Base-by-base conservation (phyloP, 768 basidiomycete species). In the Termitomyces sp. region DNA sequence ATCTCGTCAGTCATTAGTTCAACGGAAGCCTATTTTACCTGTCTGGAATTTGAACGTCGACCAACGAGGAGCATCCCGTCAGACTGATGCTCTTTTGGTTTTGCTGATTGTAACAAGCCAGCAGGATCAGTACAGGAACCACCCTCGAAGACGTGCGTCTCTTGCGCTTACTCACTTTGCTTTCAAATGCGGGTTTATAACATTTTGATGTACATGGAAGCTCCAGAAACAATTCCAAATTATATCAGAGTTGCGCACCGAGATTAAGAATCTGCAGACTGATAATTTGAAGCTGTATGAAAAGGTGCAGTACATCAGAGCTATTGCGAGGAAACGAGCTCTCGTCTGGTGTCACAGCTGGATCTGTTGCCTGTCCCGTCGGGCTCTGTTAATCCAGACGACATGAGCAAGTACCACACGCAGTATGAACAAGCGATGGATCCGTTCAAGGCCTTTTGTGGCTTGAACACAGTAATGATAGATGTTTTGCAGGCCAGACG, bases 281-380 rank as follows among this genome's bases (percentile, higher is more conserved):
- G 97, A 98, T 73, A 99, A 98, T 70, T 83, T 99, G 48, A 98
- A 99, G 72, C 77, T 98, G 60, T 98, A 98, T 73, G 97, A 98
- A 74, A 99, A 98, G 77, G 95, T 98, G 54, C 87, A 95, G 61
- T 98, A 98, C 71, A 97, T 98, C 95, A 98, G 71, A 93, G 89
- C 61, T 99, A 98, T 68, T 83, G 91, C 18, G 91, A 94, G 68
- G 89, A 92, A 40, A 75, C 81, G 32, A 78, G 76, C 12, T 75
- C 75, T 33, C 77, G 84, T 43, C 79, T 80, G 16, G 80, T 83
- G 14, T 76, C 77, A 26, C 88, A 90, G 64, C 79, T 89, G 53
- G 86, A 86, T 66, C 89, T 87, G 13, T 72, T 89, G 2, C 88
- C 89, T 28, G 70, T 68, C 46, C 78, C 70, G 55, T 36, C 59